Evolutionary conservation across 371 early-diverging fungal genomes (phyloP), one percentile per base, ranked within the genome.

Genomic region (Mucor indicus): DNA sequence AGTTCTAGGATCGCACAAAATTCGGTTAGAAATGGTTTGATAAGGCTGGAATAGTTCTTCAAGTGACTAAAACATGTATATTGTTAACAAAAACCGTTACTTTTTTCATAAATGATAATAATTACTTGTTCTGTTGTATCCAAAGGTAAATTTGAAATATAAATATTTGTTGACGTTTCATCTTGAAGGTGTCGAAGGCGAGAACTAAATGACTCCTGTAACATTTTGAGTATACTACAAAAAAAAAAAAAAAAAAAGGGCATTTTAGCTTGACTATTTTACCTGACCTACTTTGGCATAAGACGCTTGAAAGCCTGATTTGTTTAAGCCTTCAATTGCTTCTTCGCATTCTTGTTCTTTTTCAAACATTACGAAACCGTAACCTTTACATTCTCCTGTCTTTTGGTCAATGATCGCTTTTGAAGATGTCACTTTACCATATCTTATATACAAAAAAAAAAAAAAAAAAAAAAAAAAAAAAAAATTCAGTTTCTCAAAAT

Each of bases 301-400:
- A 5, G 87, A 83, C 4, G 84, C 86, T 50, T 86, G 84, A 36
- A 79, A 77, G 4, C 91, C 92, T 43, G 72, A 54, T 12, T 68
- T 68, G 21, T 71, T 79, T 27, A 93, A 67, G n/a, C 78, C 89
- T 30, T 76, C 73, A 53, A 91, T 89, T 15, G 92, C 91, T 8
- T 51, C 38, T 30, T 74, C 60, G 10, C 89, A 85, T 44, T 87
- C 84, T 13, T 77, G 72, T 22, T 76, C 79, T 15, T 74, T 83
- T 37, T 86, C 85, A 65, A 87, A 95, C 83, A 92, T 83, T 17
- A 92, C 91, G 57, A 95, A 95, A 5, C 96, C 96, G 62, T 87
- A 92, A 1, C 94, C 93, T 66, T 90, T 90, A 61, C 96, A 95
- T 53, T 82, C 79, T 30, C 85, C 84, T 6, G 91, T 83, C 38